Evolutionary conservation across 2,329 filamentous ascomycete species (phyloP).

Genomic region (Ophiostoma tasmaniense): DNA sequence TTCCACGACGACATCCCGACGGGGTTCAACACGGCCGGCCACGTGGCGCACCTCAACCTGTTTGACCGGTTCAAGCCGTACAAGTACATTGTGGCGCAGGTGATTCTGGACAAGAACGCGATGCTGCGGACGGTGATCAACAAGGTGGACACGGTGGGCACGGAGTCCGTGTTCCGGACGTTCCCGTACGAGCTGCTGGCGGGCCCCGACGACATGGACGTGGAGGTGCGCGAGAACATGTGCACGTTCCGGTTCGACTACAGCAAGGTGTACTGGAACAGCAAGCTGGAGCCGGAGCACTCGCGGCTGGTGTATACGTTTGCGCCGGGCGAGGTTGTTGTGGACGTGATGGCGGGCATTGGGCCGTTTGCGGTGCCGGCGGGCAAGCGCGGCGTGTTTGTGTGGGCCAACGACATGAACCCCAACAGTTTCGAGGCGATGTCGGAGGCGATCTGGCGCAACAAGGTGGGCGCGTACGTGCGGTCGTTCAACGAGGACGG

Average conservation of each 20-base stretch:
- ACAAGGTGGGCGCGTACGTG: conserved; percentile 74
- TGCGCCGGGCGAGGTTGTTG: conserved; percentile 76
- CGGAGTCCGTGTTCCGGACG: conserved; percentile 77
- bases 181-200: conserved; percentile 87
- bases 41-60: conserved; percentile 89
- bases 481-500: conserved; percentile 76
- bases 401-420: conserved; percentile 96
- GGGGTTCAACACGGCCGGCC: conserved; percentile 82
- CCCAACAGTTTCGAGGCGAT: conserved; percentile 75
- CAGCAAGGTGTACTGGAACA: conserved; percentile 97
- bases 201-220: conserved; percentile 73
- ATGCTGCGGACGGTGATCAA: conserved; percentile 84
- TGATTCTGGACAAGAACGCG: conserved; percentile 84
- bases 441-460: conserved; percentile 58
- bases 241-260: conserved; percentile 93
- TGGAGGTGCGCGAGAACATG: conserved; percentile 70
- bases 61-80: conserved; percentile 75
- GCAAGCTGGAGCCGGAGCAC: conserved; percentile 81
- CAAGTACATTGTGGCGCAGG: conserved; percentile 74
- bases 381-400: conserved; percentile 81
- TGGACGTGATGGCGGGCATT: conserved; percentile 95
- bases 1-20: conserved; percentile 72
- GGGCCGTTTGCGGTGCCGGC: conserved; percentile 91
- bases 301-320: conserved; percentile 69
- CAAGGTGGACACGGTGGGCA: conserved; percentile 83